Base-by-base conservation (phyloP, 257 asterid species). In the Ophiorrhiza pumila region DNA sequence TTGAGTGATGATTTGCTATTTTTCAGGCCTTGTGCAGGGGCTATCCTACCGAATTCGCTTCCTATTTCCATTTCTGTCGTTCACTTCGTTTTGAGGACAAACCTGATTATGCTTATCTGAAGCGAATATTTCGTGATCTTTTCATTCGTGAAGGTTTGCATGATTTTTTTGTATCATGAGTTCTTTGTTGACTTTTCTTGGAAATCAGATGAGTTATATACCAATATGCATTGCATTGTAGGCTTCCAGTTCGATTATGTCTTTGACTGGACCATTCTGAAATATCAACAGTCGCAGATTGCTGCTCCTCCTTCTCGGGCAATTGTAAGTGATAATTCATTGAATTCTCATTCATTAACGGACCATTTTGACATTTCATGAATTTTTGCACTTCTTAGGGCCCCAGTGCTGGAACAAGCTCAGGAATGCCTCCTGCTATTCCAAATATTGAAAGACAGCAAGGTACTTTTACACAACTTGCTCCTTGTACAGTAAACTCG, bases 221-320 rank as follows among this genome's bases (percentile, higher is more conserved):
- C 58, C n/a, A 17, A 17, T 45, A 65, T 47, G 57, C 71, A 43
- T 72, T 49, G 25, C 46, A 56, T 76, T 77, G 68, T 83, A 93
- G 98, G 98, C 69, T 93, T 93, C 85, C 98, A 91, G 78, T 93
- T 91, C 71, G 98, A 93, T 82, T 87, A 93, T 86, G 95, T 93
- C 72, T 93, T 93, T 83, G 98, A 93, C 83, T 91, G 98, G 98
- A 93, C 98, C 70, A 93, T 93, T 53, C 84, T 93, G 88, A 93
- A 89, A 87, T 93, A 89, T 78, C 98, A 89, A 82, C 98, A 93
- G 80, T 88, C 98, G 2, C 98, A 92, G 84, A 87, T 90, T 86
- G 83, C 96, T 41, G 84, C 96, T 81, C 90, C 97, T 74, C 92
- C 96, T 77, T 79, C 97, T 45, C 88, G 94, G 58, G 70, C 85